Conservation (phyloP, 495 filamentous ascomycete genomes). For the Trichoderma erinaceum region DNA sequence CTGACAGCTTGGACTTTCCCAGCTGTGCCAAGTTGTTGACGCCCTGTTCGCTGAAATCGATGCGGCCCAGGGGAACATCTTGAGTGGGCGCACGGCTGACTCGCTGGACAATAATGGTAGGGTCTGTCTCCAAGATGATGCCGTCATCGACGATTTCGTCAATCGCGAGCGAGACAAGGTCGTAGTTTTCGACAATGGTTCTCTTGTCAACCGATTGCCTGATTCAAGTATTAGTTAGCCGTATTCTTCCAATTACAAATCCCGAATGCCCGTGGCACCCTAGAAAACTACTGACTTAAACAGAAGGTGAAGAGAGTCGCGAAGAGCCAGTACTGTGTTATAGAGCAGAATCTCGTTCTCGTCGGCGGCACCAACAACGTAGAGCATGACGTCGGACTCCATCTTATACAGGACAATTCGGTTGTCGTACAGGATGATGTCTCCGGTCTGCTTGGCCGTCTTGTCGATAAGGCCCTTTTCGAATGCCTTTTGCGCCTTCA, state of each 20-base stretch:
- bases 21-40: constrained; percentile 93
- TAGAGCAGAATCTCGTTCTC: constrained; percentile 97
- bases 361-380: constrained; percentile 83
- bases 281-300: constrained; percentile 63
- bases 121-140: constrained; percentile 94
- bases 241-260: background rate
- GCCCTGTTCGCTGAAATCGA: constrained; percentile 93
- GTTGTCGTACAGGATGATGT: constrained; percentile 96
- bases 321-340: constrained; percentile 79
- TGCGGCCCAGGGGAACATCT: constrained; percentile 83
- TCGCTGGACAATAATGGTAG: constrained; percentile 80
- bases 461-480: constrained; percentile 95
- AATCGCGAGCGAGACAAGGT: constrained; percentile 79
- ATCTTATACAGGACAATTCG: constrained; percentile 94
- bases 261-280: background rate
- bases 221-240: constrained; percentile 36
- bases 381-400: constrained; percentile 95
- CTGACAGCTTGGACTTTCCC: constrained; percentile 84
- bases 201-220: constrained; percentile 88
- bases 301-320: constrained; percentile 83
- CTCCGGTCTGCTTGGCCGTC: constrained; percentile 88
- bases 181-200: constrained; percentile 97
- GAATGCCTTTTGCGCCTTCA: constrained; percentile 90
- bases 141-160: constrained; percentile 97
- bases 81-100: constrained; percentile 89